These are phyloP conservation scores for Alternaria sp. DNA, from an alignment of 2,329 filamentous ascomycete species.

Conservation along the genomic window DNA sequence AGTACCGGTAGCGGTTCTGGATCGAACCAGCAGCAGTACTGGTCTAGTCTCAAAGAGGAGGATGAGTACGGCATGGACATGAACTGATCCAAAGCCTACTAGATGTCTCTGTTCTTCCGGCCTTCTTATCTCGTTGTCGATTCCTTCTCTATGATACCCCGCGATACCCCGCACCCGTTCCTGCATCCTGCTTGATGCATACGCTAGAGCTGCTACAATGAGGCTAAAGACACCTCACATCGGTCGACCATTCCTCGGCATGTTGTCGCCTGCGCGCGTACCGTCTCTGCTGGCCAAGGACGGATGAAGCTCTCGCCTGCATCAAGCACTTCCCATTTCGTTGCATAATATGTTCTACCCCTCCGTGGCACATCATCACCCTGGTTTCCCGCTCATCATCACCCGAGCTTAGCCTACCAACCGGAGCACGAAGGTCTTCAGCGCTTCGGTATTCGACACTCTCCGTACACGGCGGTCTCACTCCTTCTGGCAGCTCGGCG, in stretches of 20 bases:
- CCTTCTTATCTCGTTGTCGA: slow-evolving; percentile 22
- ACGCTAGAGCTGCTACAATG: slow-evolving; percentile 19
- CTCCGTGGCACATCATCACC: slow-evolving; percentile 17
- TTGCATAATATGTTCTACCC: slow-evolving; percentile 40
- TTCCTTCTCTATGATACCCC: slow-evolving; percentile 45
- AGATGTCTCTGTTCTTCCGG: slow-evolving; percentile 6
- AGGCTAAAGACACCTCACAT: slow-evolving; percentile 6
- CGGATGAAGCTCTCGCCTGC: slow-evolving; percentile 31
- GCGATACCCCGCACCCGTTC: slow-evolving; percentile 43
- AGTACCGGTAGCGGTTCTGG: slow-evolving; percentile 71
- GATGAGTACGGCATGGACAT: slow-evolving; percentile 86
- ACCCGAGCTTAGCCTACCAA: slow-evolving; percentile 12
- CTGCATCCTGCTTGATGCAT: slow-evolving; percentile 38
- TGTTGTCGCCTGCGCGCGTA: slow-evolving; percentile 2
- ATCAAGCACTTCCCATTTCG: slow-evolving; percentile 33
- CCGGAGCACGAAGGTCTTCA: slow-evolving; percentile 4
- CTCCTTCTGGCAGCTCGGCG: neutral
- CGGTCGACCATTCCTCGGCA: slow-evolving; percentile 5
- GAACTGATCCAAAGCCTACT: slow-evolving; percentile 37
- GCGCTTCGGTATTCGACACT: neutral
- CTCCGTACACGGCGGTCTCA: neutral
- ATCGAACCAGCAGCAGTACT: slow-evolving; percentile 59
- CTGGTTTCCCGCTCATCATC: slow-evolving; percentile 20
- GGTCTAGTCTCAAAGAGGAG: slow-evolving; percentile 85
- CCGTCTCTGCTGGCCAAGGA: slow-evolving; percentile 46